A percentile compares a stretch with the other conserved stretches of the same genome.
Evolutionary conservation across 768 basidiomycete genomes (phyloP).

Genomic region (Leccinum truebloodii): DNA sequence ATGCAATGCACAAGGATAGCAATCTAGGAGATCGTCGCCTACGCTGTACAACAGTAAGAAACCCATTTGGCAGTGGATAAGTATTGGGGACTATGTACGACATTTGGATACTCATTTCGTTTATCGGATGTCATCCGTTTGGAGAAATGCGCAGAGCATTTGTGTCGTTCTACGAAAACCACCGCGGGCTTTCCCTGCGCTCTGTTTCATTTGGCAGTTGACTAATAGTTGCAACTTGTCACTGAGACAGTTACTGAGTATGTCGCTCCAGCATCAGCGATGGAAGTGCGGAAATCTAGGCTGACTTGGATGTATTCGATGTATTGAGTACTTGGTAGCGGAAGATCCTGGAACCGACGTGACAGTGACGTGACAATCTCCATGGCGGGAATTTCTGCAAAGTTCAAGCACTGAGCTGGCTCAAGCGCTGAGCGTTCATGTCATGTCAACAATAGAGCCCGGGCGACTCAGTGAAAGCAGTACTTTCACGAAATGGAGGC

Average conservation of each 20-base stretch:
- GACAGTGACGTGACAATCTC: too few relatives aligned
- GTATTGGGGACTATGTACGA: too few relatives aligned
- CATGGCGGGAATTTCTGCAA: neutral
- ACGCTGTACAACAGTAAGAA: neutral
- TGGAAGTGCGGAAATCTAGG: neutral
- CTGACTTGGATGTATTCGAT: neutral
- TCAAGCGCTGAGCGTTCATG: too few relatives aligned
- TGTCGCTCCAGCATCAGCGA: neutral
- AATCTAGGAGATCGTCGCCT: slow-evolving; percentile 4
- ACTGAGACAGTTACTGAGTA: neutral
- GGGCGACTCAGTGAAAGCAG: neutral
- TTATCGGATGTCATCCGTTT: too few relatives aligned
- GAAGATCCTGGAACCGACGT: neutral
- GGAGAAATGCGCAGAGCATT: neutral
- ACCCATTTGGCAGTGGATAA: neutral
- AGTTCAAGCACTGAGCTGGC: too few relatives aligned
- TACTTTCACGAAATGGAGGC: neutral
- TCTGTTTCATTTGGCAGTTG: neutral
- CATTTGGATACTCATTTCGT: too few relatives aligned
- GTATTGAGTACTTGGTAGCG: neutral
- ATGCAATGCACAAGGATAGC: neutral
- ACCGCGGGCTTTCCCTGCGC: neutral
- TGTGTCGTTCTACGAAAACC: neutral
- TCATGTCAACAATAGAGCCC: neutral
- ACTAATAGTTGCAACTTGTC: neutral